Base-by-base conservation (phyloP, 768 basidiomycete species). In the Rickenella mellea region DNA sequence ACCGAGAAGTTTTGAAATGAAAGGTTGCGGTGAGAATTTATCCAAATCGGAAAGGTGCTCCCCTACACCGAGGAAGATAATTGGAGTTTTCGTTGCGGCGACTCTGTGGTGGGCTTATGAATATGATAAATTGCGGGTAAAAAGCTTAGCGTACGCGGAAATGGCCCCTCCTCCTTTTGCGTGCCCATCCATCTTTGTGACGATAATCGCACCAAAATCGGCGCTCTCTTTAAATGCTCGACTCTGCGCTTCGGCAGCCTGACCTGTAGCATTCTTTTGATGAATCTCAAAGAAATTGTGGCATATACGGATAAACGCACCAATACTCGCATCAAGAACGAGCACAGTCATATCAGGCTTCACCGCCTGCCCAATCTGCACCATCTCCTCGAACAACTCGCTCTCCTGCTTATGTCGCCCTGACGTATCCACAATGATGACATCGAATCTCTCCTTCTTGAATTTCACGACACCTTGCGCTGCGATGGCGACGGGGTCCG, bases 131-230 rank as follows among this genome's bases (percentile, higher is more conserved):
- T 7, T 33, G 12, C 6, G 9, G 6, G 9, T 28, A n/a, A 10
- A 21, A 12, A 12, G 33, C 36, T n/a, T 4, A 17, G 72, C 91
- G 46, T 65, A 97, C 94, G 94, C 94, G 33, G 96, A 99, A 46
- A 99, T 98, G 24, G 96, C 96, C 19, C 96, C 96, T 60, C 96
- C 96, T 43, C 96, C 96, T 59, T 96, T 98, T 1, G 96, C 96
- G 54, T 99, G 96, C 4, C 96, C 96, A 53, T 99, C 96, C 81
- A 99, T 90, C 66, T 99, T 99, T 9, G 96, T 99, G 12, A 99
- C 96, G 46, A 99, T 96, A 50, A 99, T 99, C 2, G 94, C 96
- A 44, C 94, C 96, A 58, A 99, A 99, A 57, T 96, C 80, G 17
- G 92, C 88, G 46, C 85, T 90, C 48, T 98, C 94, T 64, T 99